Evolutionary conservation across 2,329 filamentous ascomycete genomes (phyloP).

Genomic region (Fusarium falciforme): DNA sequence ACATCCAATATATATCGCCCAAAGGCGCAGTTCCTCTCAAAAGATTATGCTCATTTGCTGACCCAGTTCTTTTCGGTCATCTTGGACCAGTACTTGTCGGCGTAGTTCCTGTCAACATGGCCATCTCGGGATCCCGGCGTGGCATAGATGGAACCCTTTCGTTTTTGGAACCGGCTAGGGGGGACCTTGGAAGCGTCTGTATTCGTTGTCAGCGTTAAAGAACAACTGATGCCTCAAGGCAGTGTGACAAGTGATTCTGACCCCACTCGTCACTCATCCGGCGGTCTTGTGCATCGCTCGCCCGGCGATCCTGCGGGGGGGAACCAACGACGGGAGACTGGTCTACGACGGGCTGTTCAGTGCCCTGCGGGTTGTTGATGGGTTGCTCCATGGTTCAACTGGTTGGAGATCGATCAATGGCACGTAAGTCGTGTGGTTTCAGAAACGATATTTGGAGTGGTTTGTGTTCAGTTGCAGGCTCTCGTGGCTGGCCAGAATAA

Average conservation of each 20-base stretch:
- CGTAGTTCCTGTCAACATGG: slow-evolving; percentile 69
- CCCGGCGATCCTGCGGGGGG: slow-evolving; percentile 30
- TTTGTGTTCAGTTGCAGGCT: not conserved
- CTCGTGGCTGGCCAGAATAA: not conserved
- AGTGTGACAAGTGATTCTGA: slow-evolving; percentile 43
- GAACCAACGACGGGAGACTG: slow-evolving; percentile 45
- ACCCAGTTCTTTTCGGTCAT: slow-evolving; percentile 63
- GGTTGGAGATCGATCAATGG: not conserved
- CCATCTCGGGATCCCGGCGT: slow-evolving; percentile 74
- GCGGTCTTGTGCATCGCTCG: slow-evolving; percentile 46
- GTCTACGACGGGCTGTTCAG: slow-evolving; percentile 42
- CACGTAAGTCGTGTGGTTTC: not conserved
- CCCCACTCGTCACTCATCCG: slow-evolving; percentile 62
- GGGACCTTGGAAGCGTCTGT: slow-evolving; percentile 74
- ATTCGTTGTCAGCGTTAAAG: slow-evolving; percentile 2
- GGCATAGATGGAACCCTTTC: slow-evolving; percentile 75
- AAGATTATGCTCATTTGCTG: slow-evolving; percentile 44
- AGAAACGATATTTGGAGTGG: not conserved
- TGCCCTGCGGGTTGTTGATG: slow-evolving; percentile 39
- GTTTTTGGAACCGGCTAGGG: slow-evolving; percentile 76
- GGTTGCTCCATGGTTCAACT: slow-evolving; percentile 38
- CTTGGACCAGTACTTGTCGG: slow-evolving; percentile 70
- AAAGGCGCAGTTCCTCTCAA: not conserved
- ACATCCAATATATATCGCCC: not conserved
- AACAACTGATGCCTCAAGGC: not conserved